Conservation (phyloP, 139 green algal genomes). For the Chlamydomonas schloesseri region DNA sequence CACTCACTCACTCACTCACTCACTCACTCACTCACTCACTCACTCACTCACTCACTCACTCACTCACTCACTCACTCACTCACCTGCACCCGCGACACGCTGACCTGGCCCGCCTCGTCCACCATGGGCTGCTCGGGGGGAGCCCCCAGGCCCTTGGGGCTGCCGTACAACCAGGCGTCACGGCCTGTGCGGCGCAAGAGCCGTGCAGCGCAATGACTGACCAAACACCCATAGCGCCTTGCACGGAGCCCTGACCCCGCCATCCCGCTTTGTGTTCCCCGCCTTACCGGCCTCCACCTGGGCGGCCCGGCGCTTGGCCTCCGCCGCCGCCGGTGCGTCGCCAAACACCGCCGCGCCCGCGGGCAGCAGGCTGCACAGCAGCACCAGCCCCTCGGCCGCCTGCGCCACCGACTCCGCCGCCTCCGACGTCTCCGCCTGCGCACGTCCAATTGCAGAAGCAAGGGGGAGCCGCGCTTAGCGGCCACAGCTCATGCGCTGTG, state of each 20-base stretch:
- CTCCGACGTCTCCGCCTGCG: constrained; percentile 30
- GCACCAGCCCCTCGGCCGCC: not conserved
- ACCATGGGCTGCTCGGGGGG: not conserved
- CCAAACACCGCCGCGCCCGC: constrained; percentile 29
- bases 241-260: too few relatives aligned
- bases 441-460: too few relatives aligned
- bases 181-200: constrained; percentile 22
- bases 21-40: too few relatives aligned
- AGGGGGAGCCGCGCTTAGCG: too few relatives aligned
- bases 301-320: constrained; percentile 17
- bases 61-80: too few relatives aligned
- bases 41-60: too few relatives aligned
- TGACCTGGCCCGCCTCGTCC: not conserved
- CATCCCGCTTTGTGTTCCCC: not conserved
- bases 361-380: constrained; percentile 29
- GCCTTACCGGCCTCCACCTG: constrained; percentile 33
- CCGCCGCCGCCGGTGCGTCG: not conserved
- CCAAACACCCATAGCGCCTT: too few relatives aligned
- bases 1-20: too few relatives aligned
- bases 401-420: constrained; percentile 4
- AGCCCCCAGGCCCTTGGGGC: not conserved
- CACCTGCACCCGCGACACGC: constrained; percentile 21
- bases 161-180: constrained; percentile 39
- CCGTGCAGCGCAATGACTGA: too few relatives aligned
- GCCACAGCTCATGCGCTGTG: too few relatives aligned